Evolutionary conservation across 768 basidiomycete genomes (phyloP).

Genomic region (Amanita molliuscula): DNA sequence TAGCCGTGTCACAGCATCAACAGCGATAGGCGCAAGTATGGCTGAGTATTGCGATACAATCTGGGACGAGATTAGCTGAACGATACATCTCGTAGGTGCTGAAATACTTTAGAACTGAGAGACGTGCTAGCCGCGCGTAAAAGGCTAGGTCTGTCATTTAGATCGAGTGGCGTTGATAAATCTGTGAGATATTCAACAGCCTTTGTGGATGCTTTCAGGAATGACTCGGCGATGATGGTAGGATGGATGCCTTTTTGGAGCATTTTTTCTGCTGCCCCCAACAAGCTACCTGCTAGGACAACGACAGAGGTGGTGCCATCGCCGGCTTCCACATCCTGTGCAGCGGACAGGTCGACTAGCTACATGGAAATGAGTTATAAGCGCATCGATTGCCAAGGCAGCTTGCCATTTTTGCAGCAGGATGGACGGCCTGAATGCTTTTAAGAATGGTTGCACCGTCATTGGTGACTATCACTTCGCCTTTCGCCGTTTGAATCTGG

Average conservation of each 20-base stretch:
- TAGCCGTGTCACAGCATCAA: slow-evolving; percentile 89
- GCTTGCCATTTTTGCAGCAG: slow-evolving; percentile 93
- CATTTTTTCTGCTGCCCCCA: slow-evolving; percentile 96
- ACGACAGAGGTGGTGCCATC: slow-evolving; percentile 98
- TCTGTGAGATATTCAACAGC: slow-evolving; percentile 91
- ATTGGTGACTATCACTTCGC: slow-evolving; percentile 96
- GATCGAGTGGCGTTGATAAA: slow-evolving; percentile 85
- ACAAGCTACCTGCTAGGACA: slow-evolving; percentile 85
- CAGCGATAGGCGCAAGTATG: slow-evolving; percentile 96
- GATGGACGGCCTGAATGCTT: slow-evolving; percentile 92
- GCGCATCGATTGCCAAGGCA: not conserved
- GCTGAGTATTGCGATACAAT: slow-evolving; percentile 99
- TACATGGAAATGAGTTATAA: slow-evolving; percentile 21
- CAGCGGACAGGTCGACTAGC: slow-evolving; percentile 96
- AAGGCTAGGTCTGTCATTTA: slow-evolving; percentile 77
- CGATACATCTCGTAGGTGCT: not conserved
- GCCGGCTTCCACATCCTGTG: slow-evolving; percentile 97
- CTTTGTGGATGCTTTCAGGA: slow-evolving; percentile 85
- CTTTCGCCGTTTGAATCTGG: slow-evolving; percentile 92
- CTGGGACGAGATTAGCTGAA: slow-evolving; percentile 26
- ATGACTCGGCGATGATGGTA: slow-evolving; percentile 92
- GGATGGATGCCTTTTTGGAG: slow-evolving; percentile 96
- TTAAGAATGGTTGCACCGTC: slow-evolving; percentile 98
- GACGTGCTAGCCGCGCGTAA: slow-evolving; percentile 92
- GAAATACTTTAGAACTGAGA: slow-evolving; percentile 83